phyloP scores from a whole-genome alignment of 495 filamentous ascomycete genomes.

The Umbilicaria muhlenbergii region DNA sequence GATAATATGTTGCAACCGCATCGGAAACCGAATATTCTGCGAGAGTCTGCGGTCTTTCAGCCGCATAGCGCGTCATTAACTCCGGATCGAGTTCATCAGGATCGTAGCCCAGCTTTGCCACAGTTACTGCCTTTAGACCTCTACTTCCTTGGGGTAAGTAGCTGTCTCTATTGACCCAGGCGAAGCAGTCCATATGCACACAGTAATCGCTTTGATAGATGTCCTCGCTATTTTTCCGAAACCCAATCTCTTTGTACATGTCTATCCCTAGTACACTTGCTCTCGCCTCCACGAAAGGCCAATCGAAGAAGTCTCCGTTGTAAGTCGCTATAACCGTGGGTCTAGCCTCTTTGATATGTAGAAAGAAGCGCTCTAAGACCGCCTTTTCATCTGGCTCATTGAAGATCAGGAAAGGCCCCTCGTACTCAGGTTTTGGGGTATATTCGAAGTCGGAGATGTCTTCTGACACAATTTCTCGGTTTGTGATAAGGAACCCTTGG shows the following conservation, averaged over 20 bases:
- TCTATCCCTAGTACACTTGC: slow-evolving; percentile 92
- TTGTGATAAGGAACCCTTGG: slow-evolving; percentile 95
- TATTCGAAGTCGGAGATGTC: slow-evolving; percentile 98
- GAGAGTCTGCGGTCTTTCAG: slow-evolving; percentile 79
- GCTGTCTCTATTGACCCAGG: slow-evolving; percentile 97
- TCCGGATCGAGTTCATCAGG: slow-evolving; percentile 97
- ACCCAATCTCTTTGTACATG: slow-evolving; percentile 97
- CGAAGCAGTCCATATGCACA: slow-evolving; percentile 97
- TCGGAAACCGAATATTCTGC: slow-evolving; percentile 98
- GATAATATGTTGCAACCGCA: slow-evolving; percentile 95
- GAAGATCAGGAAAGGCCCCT: slow-evolving; percentile 89
- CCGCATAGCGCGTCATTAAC: slow-evolving; percentile 90
- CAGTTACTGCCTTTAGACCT: slow-evolving; percentile 94
- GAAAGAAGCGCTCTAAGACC: slow-evolving; percentile 81
- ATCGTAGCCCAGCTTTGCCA: slow-evolving; percentile 95
- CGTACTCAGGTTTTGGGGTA: slow-evolving; percentile 91
- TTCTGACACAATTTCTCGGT: slow-evolving; percentile 93
- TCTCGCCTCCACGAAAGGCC: slow-evolving; percentile 92
- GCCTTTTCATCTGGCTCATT: slow-evolving; percentile 91
- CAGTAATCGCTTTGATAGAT: slow-evolving; percentile 91
- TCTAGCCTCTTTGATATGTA: slow-evolving; percentile 85
- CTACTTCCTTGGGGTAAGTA: slow-evolving; percentile 95
- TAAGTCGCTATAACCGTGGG: slow-evolving; percentile 97
- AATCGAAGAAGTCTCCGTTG: slow-evolving; percentile 99
- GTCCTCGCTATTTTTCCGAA: slow-evolving; percentile 86